Evolutionary conservation across 495 filamentous ascomycete species (phyloP).

Genomic region (Annulohypoxylon nitens): DNA sequence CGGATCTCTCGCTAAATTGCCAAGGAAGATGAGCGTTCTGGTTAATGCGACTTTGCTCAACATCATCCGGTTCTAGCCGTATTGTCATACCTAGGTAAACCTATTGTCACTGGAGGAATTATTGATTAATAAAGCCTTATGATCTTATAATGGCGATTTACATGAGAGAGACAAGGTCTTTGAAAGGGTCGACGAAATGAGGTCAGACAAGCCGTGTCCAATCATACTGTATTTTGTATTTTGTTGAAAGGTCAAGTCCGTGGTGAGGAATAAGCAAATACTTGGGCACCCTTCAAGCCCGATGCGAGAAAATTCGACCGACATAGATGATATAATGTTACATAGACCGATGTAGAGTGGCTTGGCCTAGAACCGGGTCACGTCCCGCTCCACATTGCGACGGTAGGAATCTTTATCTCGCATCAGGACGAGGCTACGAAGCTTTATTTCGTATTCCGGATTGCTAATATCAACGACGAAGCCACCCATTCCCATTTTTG

Average conservation of each 20-base stretch:
- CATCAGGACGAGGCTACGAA: conserved; percentile 6
- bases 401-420: conserved; percentile 13
- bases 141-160: background rate
- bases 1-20: conserved; percentile 5
- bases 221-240: background rate
- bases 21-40: conserved; percentile 21
- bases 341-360: conserved; percentile 7
- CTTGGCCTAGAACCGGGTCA: conserved; percentile 2
- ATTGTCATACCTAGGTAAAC: background rate
- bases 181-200: background rate
- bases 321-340: conserved; percentile 16
- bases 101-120: background rate
- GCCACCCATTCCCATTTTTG: background rate
- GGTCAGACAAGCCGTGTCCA: conserved; percentile 3
- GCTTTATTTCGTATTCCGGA: conserved; percentile 3
- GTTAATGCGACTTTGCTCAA: conserved; percentile 26
- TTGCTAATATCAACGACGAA: conserved; percentile 1
- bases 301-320: conserved; percentile 9
- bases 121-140: background rate
- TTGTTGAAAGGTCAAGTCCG: background rate
- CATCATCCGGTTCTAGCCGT: conserved; percentile 20
- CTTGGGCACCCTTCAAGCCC: background rate
- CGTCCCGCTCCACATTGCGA: background rate
- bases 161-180: conserved; percentile 3
- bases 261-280: conserved; percentile 1